Evolutionary conservation across 768 basidiomycete species (phyloP).

Genomic region (Lactifluus volemus): DNA sequence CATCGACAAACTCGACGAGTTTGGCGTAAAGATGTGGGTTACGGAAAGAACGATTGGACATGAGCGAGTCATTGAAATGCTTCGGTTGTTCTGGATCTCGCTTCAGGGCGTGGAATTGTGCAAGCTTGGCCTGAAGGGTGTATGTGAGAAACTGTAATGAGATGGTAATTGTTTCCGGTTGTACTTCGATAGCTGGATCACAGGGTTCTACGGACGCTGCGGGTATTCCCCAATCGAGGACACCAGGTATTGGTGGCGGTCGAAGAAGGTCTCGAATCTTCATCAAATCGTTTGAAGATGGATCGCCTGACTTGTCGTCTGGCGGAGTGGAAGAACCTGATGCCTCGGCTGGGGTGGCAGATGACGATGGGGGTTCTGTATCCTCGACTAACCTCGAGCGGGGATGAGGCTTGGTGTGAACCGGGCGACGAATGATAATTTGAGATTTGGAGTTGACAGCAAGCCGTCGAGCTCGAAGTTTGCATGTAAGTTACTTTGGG

Average conservation of each 20-base stretch:
- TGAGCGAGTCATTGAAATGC: conserved; percentile 94
- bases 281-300: conserved; percentile 34
- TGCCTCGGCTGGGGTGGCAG: background rate
- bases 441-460: conserved; percentile 12
- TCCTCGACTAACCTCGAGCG: conserved; percentile 14
- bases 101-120: conserved; percentile 71
- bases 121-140: conserved; percentile 58
- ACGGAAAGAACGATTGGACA: conserved; percentile 87
- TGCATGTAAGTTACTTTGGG: background rate
- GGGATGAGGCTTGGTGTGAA: conserved; percentile 16
- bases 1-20: conserved; percentile 89
- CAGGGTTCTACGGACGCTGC: conserved; percentile 43
- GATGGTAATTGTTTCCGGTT: background rate
- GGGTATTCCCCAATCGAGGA: conserved; percentile 74
- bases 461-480: conserved; percentile 6
- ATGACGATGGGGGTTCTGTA: background rate
- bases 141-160: background rate
- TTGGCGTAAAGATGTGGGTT: conserved; percentile 96
- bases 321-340: conserved; percentile 6
- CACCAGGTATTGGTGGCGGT: conserved; percentile 56
- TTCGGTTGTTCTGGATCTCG: conserved; percentile 50
- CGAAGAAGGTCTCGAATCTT: conserved; percentile 47
- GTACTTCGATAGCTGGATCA: conserved; percentile 57
- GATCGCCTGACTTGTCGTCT: conserved; percentile 1
- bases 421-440: conserved; percentile 16